Evolutionary conservation across 495 filamentous ascomycete species (phyloP), one percentile per base, ranked within the genome.

Genomic region (Xylaria palmicola): DNA sequence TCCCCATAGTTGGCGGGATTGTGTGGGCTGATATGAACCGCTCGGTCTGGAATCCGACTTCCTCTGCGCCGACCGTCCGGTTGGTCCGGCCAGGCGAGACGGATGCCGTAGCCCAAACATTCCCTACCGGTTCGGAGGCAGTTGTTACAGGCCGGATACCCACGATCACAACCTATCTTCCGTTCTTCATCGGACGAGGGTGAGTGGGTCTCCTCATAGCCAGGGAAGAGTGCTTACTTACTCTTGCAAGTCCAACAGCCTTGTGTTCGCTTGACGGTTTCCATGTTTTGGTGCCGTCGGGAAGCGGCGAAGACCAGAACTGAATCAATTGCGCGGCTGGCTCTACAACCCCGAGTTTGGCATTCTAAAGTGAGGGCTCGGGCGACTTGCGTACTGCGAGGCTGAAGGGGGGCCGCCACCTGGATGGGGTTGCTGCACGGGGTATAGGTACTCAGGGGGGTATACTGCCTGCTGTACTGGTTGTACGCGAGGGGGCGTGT

Each of bases 91-190:
- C 72, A 74, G 5, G 69, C 69, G 15, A 74, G 70, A 32, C 72
- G 72, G 60, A 74, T 73, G 32, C 70, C 73, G 52, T 76, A 76
- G 51, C 74, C 74, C 52, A 63, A 17, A 64, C 74, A 76, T 64
- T 67, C 68, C 60, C 72, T 59, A 27, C 66, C 65, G 29, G 72
- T 72, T 39, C 71, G 71, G 45, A 71, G 63, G 60, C 74, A 76
- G 62, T 74, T 74, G 47, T 75, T 68, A 65, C 74, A 76, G 47
- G 60, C 70, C 54, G 74, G 74, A 56, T 72, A 62, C 41, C 62
- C 63, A 57, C 68, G 73, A 65, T 76, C 74, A 62, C 74, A 77
- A 51, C 72, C 72, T 54, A 74, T 74, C 63, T 74, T 74, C 59
- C 72, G 72, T 37, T 66, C 72, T 74, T 69, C 1, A 51, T 17